Evolutionary conservation across 331 rosid species (phyloP).

Genomic region (Malus hybrid): DNA sequence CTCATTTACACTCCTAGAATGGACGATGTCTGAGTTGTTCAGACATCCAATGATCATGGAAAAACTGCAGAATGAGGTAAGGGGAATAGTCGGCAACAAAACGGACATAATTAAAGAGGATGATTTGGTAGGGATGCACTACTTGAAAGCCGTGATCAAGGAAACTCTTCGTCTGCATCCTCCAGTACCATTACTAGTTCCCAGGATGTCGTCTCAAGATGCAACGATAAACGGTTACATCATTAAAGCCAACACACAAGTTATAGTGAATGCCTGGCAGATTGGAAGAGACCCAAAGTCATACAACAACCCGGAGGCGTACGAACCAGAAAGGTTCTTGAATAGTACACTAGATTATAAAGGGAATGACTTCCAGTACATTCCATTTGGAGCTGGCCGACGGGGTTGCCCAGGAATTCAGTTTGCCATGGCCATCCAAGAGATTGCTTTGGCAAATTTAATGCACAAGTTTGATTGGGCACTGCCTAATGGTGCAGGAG

Average conservation of each 20-base stretch:
- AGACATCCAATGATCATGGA: slow-evolving; percentile 8
- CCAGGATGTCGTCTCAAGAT: neutral
- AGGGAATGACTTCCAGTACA: slow-evolving; percentile 2
- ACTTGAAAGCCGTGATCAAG: slow-evolving; percentile 25
- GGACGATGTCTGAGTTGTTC: slow-evolving; percentile 15
- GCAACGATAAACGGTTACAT: slow-evolving; percentile 1
- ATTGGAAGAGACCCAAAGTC: slow-evolving; percentile 22
- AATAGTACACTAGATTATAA: neutral
- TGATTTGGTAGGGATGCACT: slow-evolving; percentile 13
- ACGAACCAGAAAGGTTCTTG: slow-evolving; percentile 26
- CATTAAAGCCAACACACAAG: neutral
- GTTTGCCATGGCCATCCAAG: neutral
- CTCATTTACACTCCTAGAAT: neutral
- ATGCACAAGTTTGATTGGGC: slow-evolving; percentile 14
- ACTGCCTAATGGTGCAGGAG: neutral
- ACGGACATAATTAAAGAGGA: neutral
- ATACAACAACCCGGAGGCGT: slow-evolving; percentile 23
- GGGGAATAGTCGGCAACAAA: neutral
- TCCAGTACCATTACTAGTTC: slow-evolving; percentile 19
- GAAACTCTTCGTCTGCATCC: neutral
- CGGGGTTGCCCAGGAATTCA: neutral
- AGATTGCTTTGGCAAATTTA: slow-evolving; percentile 13
- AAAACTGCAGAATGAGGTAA: slow-evolving; percentile 1
- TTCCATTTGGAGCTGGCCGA: slow-evolving; percentile 9
- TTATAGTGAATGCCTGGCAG: slow-evolving; percentile 19